Percentiles rank a stretch among this genome's conserved stretches.
Evolutionary conservation across 23 red algal species (phyloP).

Genomic region (Gracilaria gracilis): DNA sequence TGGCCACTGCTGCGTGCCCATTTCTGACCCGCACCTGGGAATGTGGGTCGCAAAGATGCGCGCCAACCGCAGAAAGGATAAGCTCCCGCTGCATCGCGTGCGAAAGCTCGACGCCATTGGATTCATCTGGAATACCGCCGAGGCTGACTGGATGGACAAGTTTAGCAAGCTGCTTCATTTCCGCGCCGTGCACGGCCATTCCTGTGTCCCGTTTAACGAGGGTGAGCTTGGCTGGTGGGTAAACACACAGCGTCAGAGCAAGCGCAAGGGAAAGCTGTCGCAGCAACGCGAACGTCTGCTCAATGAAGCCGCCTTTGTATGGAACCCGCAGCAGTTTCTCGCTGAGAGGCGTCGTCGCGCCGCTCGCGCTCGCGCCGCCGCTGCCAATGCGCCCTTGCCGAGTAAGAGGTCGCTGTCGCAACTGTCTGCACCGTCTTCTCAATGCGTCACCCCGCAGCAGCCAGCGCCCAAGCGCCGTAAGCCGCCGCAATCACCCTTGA

Average conservation of each 20-base stretch:
- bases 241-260: conserved; percentile 60
- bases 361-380: conserved; percentile 24
- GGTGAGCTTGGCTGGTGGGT: conserved; percentile 67
- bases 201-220: conserved; percentile 67
- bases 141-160: conserved; percentile 66
- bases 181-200: conserved; percentile 34
- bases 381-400: conserved; percentile 2
- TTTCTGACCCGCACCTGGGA: conserved; percentile 53
- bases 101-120: conserved; percentile 33
- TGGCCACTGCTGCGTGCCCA: conserved; percentile 59
- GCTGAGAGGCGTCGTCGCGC: conserved; percentile 23
- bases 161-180: conserved; percentile 55
- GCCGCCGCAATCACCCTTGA: conserved; percentile 14
- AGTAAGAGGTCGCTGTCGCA: not conserved
- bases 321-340: conserved; percentile 58
- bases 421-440: not conserved
- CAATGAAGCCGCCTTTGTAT: conserved; percentile 47
- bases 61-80: conserved; percentile 33
- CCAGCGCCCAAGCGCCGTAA: conserved; percentile 26
- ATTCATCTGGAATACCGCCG: conserved; percentile 69
- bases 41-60: conserved; percentile 72
- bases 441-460: not conserved
- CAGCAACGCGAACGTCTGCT: conserved; percentile 41
- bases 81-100: conserved; percentile 45
- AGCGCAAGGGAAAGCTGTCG: conserved; percentile 58